These are phyloP conservation scores for Immersiella caudata DNA, from an alignment of 495 filamentous ascomycete genomes.

Conservation along the genomic window DNA sequence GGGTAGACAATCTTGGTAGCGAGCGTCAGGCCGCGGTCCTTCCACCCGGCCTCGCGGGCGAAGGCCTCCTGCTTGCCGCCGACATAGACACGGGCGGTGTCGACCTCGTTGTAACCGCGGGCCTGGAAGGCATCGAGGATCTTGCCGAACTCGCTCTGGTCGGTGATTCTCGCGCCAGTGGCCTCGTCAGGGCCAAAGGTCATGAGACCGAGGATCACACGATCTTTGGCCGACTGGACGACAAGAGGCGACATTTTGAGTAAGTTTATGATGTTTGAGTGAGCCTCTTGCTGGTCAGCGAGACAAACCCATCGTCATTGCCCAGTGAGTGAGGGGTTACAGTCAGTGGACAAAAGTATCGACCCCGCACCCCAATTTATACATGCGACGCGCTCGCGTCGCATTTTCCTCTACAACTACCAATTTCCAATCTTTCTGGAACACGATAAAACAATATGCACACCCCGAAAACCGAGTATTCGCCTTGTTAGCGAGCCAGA, in stretches of 20 bases:
- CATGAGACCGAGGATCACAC: conserved; percentile 65
- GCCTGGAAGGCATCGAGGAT: conserved; percentile 70
- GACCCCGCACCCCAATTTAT: no score
- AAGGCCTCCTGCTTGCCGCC: conserved; percentile 79
- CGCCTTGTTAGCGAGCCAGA: no score
- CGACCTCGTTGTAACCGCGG: conserved; percentile 76
- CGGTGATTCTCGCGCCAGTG: conserved; percentile 71
- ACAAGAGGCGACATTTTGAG: conserved; percentile 26
- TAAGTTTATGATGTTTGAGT: background rate
- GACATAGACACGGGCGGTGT: conserved; percentile 78
- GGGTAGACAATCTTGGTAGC: conserved; percentile 86
- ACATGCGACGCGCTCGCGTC: no score
- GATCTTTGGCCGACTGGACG: conserved; percentile 39
- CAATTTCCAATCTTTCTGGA: no score
- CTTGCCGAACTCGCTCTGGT: conserved; percentile 63
- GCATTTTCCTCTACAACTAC: no score
- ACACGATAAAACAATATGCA: no score
- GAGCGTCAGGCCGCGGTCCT: conserved; percentile 76
- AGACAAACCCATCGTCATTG: background rate
- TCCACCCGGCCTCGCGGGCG: conserved; percentile 75
- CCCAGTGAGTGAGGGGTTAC: background rate
- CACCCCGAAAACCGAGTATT: no score
- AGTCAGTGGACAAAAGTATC: background rate
- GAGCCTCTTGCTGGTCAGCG: background rate
- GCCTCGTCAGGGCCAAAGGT: conserved; percentile 59